Evolutionary conservation across 495 filamentous ascomycete species (phyloP), one percentile per base, ranked within the genome.

Genomic region (Neurospora africana): DNA sequence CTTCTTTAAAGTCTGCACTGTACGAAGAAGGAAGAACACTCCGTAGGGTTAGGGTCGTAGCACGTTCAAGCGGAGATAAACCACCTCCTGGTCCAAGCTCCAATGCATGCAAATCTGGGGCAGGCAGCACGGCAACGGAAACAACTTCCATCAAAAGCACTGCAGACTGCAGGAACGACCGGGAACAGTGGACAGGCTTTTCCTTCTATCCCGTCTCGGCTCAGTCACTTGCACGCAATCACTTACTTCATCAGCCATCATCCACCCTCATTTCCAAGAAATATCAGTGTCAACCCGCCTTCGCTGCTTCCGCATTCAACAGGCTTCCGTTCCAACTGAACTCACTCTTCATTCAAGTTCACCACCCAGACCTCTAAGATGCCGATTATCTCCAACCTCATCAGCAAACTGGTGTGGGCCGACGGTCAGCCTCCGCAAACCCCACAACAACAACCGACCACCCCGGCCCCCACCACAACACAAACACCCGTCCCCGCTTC

Each of bases 331-430:
- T 65, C 53, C 23, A 65, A 36, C 36, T 36, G 6, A 9, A 9
- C 27, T 61, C 53, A 61, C 23, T 65, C 53, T 65, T 33, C 53
- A 19, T 65, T 33, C 53, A 65, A 65, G 27, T 65, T 33, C 53
- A 65, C 53, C 53, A 65, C 27, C 53, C 2, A 30, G 53, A 65
- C 27, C 5, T 7, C 47, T 58, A 73, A 61, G 17, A 73, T 73
- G 72, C 71, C 71, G 23, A 71, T 73, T 19, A 39, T 73, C 37
- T 44, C 72, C 30, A 39, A 11, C 69, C 37, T 73, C n/a, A 40
- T 73, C 43, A 21, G 37, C n/a, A 53, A 70, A 37, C 36, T 73
- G 41, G 39, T 71, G 21, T 70, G 72, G 19, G 69, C 61, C 38
- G 21, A 44, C 30, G 69, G 43, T 53, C 30, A 71, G 44, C 38